Evolutionary conservation across 1,284 basidiomycete species (phyloP).

Genomic region (Malassezia obtusa): DNA sequence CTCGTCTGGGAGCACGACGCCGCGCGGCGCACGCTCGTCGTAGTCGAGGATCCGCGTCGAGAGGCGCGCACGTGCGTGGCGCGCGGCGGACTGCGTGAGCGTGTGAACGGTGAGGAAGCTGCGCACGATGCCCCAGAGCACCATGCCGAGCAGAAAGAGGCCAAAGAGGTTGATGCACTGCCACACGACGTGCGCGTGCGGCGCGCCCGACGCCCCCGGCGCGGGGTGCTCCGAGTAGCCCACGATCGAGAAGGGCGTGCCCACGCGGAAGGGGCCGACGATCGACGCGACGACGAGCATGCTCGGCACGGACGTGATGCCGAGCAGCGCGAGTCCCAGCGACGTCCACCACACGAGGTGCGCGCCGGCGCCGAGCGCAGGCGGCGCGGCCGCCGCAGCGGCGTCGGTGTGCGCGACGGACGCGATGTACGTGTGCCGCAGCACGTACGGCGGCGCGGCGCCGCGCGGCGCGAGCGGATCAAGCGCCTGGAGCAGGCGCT

Average conservation of each 20-base stretch:
- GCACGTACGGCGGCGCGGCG: background rate
- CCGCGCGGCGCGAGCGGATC: background rate
- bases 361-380: background rate
- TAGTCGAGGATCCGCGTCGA: background rate
- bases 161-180: slow-evolving; percentile 1
- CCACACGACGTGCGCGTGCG: slow-evolving; percentile 2
- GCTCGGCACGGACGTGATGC: background rate
- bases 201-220: background rate
- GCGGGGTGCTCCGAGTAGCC: background rate
- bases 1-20: background rate
- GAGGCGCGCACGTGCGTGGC: too few species aligned
- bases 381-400: background rate
- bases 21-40: background rate
- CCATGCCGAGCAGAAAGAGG: background rate
- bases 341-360: background rate
- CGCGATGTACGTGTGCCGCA: background rate
- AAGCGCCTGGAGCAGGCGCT: slow-evolving; percentile 1
- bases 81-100: too few species aligned
- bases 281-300: slow-evolving; percentile 1
- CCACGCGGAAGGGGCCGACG: background rate
- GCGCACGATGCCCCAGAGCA: slow-evolving; percentile 3
- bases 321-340: slow-evolving; percentile 11
- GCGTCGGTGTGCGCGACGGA: background rate
- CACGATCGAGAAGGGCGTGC: slow-evolving; percentile 3
- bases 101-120: background rate